Evolutionary conservation across 2,329 filamentous ascomycete species (phyloP).

Genomic region (Cladosporium sp.): DNA sequence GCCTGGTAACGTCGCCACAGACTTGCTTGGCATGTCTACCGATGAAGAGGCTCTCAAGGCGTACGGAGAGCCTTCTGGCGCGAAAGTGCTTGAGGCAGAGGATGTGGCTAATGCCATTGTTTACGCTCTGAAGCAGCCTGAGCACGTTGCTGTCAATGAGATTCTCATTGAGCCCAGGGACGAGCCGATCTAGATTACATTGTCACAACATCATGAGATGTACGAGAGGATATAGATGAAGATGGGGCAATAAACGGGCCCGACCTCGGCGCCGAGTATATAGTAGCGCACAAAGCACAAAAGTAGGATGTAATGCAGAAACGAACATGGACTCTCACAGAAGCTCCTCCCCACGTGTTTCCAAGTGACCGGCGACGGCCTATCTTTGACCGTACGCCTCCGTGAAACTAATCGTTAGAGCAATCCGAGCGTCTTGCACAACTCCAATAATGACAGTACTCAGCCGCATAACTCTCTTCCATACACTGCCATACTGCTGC

Average conservation of each 20-base stretch:
- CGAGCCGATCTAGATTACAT: slow-evolving; percentile 59
- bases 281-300: background rate
- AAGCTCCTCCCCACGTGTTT: too few relatives aligned
- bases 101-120: slow-evolving; percentile 71
- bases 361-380: too few relatives aligned
- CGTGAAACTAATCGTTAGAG: too few relatives aligned
- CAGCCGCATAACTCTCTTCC: too few relatives aligned
- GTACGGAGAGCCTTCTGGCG: slow-evolving; percentile 70
- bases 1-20: slow-evolving; percentile 72
- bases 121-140: slow-evolving; percentile 69
- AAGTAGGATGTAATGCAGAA: background rate
- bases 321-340: too few relatives aligned
- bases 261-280: background rate
- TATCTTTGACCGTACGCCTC: too few relatives aligned
- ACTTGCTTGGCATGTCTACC: slow-evolving; percentile 69
- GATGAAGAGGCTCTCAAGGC: slow-evolving; percentile 74
- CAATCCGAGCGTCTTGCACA: too few relatives aligned
- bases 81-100: slow-evolving; percentile 67
- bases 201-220: background rate
- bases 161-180: slow-evolving; percentile 73
- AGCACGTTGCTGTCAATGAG: slow-evolving; percentile 75
- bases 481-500: too few relatives aligned
- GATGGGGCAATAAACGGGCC: background rate
- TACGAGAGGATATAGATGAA: background rate
- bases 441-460: too few relatives aligned